phyloP scores from a whole-genome alignment of 352 stramenopile genomes.

The Globisporangium ultimum region DNA sequence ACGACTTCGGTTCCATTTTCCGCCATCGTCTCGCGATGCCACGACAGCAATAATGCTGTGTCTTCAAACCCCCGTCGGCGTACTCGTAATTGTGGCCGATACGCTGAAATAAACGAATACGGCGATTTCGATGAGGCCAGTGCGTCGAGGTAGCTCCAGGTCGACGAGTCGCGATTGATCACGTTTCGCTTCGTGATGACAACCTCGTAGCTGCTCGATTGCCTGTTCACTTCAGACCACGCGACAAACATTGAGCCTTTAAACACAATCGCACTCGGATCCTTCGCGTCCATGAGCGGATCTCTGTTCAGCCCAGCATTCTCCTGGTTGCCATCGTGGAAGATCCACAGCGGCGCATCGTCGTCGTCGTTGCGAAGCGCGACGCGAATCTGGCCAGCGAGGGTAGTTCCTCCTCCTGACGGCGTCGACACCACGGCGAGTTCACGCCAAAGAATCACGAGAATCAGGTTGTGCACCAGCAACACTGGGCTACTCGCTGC shows the following conservation, averaged over 20 bases:
- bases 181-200: constrained; percentile 46
- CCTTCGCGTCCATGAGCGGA: constrained; percentile 34
- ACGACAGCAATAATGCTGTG: constrained; percentile 39
- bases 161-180: constrained; percentile 47
- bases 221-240: constrained; percentile 43
- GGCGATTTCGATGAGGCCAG: constrained; percentile 20
- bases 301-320: constrained; percentile 49
- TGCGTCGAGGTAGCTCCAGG: constrained; percentile 46
- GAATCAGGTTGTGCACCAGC: constrained; percentile 52
- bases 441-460: constrained; percentile 68
- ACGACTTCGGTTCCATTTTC: constrained; percentile 46
- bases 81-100: constrained; percentile 39
- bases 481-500: constrained; percentile 36
- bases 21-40: constrained; percentile 42
- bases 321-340: constrained; percentile 57
- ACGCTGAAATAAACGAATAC: constrained; percentile 40
- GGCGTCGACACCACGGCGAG: constrained; percentile 11
- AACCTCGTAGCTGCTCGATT: constrained; percentile 37
- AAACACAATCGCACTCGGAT: constrained; percentile 42
- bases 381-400: constrained; percentile 53
- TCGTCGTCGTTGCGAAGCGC: constrained; percentile 47
- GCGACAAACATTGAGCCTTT: constrained; percentile 53
- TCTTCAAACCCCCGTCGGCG: constrained; percentile 52
- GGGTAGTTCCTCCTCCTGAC: constrained; percentile 2
- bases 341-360: constrained; percentile 61